Evolutionary conservation across 108 stramenopile genomes (phyloP), one percentile per base, ranked within the genome.

Genomic region (Schizochytrium sp.): DNA sequence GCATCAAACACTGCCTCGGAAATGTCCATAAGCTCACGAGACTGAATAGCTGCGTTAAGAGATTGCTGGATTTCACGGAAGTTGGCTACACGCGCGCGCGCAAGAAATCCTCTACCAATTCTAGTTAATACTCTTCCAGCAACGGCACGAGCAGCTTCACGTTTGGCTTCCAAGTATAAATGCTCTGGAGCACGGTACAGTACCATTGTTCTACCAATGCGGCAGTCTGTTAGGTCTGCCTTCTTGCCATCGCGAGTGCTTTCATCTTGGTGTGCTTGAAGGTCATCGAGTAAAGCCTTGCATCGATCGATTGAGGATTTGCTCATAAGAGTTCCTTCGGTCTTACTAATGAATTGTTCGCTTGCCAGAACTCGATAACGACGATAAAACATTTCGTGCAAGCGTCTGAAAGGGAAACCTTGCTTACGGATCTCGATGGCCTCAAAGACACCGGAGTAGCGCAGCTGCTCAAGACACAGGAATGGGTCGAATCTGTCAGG

Each of bases 401-500:
- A 1, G 42, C 83, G 46, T 15, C 93, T 89, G 56, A 91, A 88
- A n/a, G 90, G 91, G 72, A 92, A 93, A 15, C 93, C 93, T 15
- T 73, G 59, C 69, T 92, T 91, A 47, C 93, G 88, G 57, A 93
- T 93, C 3, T 87, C 44, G 57, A 93, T 92, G 4, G 93, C 93
- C 60, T 93, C 91, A 61, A 93, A 93, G 55, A 93, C 83, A 56
- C 93, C 93, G 42, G 88, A 61, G 72, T 93, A 93, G 50, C 87
- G 89, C 40, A 93, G 92, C 88, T 93, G 93, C 58, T 91, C 44
- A 55, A 93, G 91, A 41, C 89, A 90, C 57, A 93, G 56, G 15
- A 92, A 72, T 40, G 94, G 95, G 61, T 98, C 95, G 93, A 97
- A 96, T 42, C 94, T 91, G 45, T 91, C 90, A 15, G 97, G 96